phyloP scores from a whole-genome alignment of 2,329 filamentous ascomycete species.

The Bertia moriformis region DNA sequence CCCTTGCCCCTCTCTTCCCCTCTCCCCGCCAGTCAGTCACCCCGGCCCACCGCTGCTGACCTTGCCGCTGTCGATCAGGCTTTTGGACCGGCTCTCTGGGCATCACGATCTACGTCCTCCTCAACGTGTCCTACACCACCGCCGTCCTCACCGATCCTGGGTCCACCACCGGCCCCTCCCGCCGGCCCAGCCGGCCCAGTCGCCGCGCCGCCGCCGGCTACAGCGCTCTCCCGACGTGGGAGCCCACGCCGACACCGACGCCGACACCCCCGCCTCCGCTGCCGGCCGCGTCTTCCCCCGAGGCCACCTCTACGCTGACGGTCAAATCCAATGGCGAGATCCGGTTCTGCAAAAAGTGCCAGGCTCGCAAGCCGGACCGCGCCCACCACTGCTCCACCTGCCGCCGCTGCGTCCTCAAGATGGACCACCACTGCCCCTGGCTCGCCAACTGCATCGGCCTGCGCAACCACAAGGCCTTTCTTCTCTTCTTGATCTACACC shows the following conservation, averaged over 20 bases:
- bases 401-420: constrained; percentile 87
- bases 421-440: constrained; percentile 99
- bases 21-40: not conserved
- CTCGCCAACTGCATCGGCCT: constrained; percentile 88
- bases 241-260: too few species aligned
- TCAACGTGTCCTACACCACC: constrained; percentile 79
- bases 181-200: too few species aligned
- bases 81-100: constrained; percentile 44
- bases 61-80: constrained; percentile 21
- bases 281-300: too few species aligned
- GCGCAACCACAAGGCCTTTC: constrained; percentile 86
- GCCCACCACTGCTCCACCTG: constrained; percentile 95
- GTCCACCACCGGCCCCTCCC: constrained; percentile 46
- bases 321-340: constrained; percentile 81
- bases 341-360: constrained; percentile 95
- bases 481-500: constrained; percentile 83
- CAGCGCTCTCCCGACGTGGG: constrained; percentile 65
- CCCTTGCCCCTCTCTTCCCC: not conserved
- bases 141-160: constrained; percentile 90
- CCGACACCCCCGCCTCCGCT: too few species aligned
- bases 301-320: constrained; percentile 65
- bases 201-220: too few species aligned
- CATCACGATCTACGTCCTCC: constrained; percentile 58
- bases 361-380: constrained; percentile 84
- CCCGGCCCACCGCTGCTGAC: not conserved